phyloP scores from a whole-genome alignment of 116 monocot genomes.

The Thalassia testudinum region DNA sequence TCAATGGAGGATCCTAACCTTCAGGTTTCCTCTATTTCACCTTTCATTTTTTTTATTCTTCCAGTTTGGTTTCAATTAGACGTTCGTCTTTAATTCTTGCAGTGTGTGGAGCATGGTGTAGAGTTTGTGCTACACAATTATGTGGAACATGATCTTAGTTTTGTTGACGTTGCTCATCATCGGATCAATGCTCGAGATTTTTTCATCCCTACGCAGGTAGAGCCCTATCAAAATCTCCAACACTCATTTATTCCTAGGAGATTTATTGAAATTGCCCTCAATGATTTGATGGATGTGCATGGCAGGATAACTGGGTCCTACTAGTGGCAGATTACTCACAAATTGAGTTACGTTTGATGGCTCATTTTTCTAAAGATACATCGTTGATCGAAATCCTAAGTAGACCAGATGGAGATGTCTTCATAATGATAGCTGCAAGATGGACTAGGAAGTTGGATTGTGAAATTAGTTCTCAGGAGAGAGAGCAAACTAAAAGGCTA shows the following conservation, averaged over 20 bases:
- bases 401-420: constrained; percentile 90
- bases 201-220: constrained; percentile 84
- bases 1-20: constrained; percentile 99
- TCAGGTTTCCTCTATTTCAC: constrained; percentile 38
- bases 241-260: neutral
- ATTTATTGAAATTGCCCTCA: neutral
- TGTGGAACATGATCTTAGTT: constrained; percentile 12
- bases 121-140: constrained; percentile 27
- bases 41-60: constrained; percentile 1
- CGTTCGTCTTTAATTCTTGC: too few species aligned
- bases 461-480: constrained; percentile 42
- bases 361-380: constrained; percentile 82
- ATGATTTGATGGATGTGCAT: neutral
- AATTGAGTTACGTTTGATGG: constrained; percentile 90
- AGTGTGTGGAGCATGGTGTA: constrained; percentile 87
- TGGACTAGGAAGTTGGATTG: constrained; percentile 66
- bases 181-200: constrained; percentile 91
- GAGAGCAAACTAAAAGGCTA: constrained; percentile 81
- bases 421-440: constrained; percentile 76
- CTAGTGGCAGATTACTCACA: constrained; percentile 95
- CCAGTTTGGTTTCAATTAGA: too few species aligned
- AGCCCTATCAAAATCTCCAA: neutral
- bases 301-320: constrained; percentile 84
- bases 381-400: constrained; percentile 66
- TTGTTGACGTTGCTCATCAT: constrained; percentile 25